Evolutionary conservation across 257 asterid genomes (phyloP).

Genomic region (Solanum habrochaites): DNA sequence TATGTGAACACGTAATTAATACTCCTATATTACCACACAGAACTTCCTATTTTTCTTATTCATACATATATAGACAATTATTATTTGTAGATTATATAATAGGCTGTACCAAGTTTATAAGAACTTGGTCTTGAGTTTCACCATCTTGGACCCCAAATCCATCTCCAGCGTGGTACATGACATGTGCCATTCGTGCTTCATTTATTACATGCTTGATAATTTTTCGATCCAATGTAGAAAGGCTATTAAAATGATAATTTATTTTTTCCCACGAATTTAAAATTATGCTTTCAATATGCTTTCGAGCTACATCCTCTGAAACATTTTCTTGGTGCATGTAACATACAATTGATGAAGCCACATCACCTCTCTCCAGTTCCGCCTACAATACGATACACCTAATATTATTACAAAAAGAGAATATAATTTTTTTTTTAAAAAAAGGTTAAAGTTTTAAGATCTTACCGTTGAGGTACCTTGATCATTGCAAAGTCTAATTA

Average conservation of each 20-base stretch:
- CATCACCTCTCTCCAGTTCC: conserved; percentile 55
- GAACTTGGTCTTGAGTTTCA: conserved; percentile 24
- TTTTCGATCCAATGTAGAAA: not conserved
- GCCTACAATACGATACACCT: conserved; percentile 15
- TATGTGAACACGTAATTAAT: no score
- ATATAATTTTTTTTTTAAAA: no score
- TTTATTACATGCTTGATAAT: conserved; percentile 20
- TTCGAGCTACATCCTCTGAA: conserved; percentile 27
- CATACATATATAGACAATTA: not conserved
- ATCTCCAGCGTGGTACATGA: conserved; percentile 40
- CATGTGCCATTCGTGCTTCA: conserved; percentile 25
- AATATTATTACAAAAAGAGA: not conserved
- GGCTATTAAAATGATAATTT: conserved; percentile 2
- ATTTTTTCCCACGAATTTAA: conserved; percentile 28
- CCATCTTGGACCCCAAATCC: conserved; percentile 44
- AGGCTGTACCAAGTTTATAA: conserved; percentile 31
- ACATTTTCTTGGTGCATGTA: conserved; percentile 43
- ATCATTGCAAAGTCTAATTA: conserved; percentile 52
- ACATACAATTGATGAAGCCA: conserved; percentile 48
- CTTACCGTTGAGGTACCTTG: conserved; percentile 47
- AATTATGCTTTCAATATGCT: conserved; percentile 13
- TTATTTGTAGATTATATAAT: not conserved
- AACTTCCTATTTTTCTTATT: not conserved
- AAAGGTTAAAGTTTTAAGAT: not conserved
- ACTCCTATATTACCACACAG: not conserved